Percentiles rank a stretch among this genome's conserved stretches.
phyloP scores from a whole-genome alignment of 306 rosid species.

The Carpinus viminea region DNA sequence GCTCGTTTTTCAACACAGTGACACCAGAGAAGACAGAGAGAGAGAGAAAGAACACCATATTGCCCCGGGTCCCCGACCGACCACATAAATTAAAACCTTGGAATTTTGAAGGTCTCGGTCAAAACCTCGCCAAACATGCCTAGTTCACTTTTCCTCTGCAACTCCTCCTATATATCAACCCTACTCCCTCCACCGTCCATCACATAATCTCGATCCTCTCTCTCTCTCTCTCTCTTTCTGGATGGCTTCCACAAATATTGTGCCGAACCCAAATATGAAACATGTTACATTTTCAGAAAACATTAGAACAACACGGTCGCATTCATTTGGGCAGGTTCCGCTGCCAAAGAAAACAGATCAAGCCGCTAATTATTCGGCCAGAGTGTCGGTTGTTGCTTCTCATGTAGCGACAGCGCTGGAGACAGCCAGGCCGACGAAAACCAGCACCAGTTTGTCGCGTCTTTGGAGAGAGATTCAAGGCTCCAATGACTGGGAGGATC shows the following conservation, averaged over 20 bases:
- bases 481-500: conserved; percentile 73
- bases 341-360: conserved; percentile 31
- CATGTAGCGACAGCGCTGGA: conserved; percentile 11
- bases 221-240: conserved; percentile 12
- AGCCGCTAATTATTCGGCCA: neutral
- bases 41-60: neutral
- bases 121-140: conserved; percentile 53
- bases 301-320: conserved; percentile 35
- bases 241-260: conserved; percentile 40
- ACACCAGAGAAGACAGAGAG: neutral
- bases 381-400: conserved; percentile 28
- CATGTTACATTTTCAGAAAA: conserved; percentile 48
- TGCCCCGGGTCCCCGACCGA: neutral
- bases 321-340: conserved; percentile 53
- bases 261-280: conserved; percentile 23
- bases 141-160: neutral
- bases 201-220: neutral
- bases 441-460: conserved; percentile 19
- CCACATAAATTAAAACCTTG: neutral
- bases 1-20: neutral
- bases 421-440: neutral
- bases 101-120: conserved; percentile 20
- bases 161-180: conserved; percentile 33
- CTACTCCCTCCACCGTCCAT: conserved; percentile 18
- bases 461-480: conserved; percentile 82